phyloP scores from a whole-genome alignment of 768 basidiomycete species.

The Floccularia luteovirens region DNA sequence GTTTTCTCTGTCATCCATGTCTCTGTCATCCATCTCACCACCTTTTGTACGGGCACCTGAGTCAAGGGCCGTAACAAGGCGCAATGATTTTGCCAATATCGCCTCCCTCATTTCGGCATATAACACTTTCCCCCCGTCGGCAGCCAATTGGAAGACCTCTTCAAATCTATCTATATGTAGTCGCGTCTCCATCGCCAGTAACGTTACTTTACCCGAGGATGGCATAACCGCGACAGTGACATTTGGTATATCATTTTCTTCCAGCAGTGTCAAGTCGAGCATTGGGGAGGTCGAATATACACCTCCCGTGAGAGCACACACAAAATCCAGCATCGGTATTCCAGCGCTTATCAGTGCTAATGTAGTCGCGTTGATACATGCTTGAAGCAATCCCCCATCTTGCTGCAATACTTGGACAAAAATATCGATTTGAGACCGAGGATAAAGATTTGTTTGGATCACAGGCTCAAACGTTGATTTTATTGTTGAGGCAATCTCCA shows the following conservation, averaged over 20 bases:
- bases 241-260: conserved; percentile 88
- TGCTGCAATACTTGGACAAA: conserved; percentile 90
- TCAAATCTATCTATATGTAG: conserved; percentile 89
- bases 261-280: conserved; percentile 81
- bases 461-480: conserved; percentile 97
- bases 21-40: conserved; percentile 19
- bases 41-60: conserved; percentile 9
- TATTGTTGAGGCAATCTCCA: conserved; percentile 81
- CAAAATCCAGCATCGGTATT: conserved; percentile 84
- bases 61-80: neutral
- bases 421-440: conserved; percentile 91
- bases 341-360: conserved; percentile 88
- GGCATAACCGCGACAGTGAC: conserved; percentile 89
- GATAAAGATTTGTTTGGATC: conserved; percentile 84
- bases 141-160: conserved; percentile 76
- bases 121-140: conserved; percentile 70
- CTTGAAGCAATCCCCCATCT: conserved; percentile 86
- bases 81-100: neutral
- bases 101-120: conserved; percentile 27
- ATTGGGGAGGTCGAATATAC: conserved; percentile 77
- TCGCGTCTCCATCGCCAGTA: conserved; percentile 93
- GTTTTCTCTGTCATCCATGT: conserved; percentile 30
- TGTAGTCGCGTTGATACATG: conserved; percentile 92
- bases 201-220: conserved; percentile 73
- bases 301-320: conserved; percentile 85